Evolutionary conservation across 2,329 filamentous ascomycete genomes (phyloP).

Genomic region (Diplodia mutila): DNA sequence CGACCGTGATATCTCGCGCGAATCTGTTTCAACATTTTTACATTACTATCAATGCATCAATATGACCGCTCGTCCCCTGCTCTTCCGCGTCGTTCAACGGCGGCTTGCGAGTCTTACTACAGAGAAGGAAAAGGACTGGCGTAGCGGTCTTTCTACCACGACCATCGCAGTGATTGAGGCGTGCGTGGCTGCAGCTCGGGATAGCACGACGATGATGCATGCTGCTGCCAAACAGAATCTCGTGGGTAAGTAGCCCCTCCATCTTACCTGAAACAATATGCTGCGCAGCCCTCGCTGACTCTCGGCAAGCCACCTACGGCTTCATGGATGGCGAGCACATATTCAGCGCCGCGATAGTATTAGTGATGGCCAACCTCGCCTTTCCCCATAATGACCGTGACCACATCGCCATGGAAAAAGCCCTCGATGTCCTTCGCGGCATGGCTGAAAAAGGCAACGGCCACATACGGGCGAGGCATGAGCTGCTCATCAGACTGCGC

Average conservation of each 20-base stretch:
- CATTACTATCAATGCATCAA: conserved; percentile 64
- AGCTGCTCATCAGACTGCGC: conserved; percentile 44
- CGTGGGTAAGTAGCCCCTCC: conserved; percentile 34
- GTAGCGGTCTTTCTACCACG: conserved; percentile 52
- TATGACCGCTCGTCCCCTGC: conserved; percentile 59
- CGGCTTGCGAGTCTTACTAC: conserved; percentile 45
- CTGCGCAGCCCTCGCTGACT: background rate
- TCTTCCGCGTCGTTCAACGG: conserved; percentile 58
- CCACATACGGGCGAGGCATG: conserved; percentile 50
- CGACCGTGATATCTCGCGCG: conserved; percentile 49
- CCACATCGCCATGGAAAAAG: conserved; percentile 50
- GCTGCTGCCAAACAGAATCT: conserved; percentile 55
- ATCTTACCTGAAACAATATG: background rate
- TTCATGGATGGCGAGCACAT: conserved; percentile 63
- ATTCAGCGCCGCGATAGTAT: conserved; percentile 58
- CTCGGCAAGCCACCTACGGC: conserved; percentile 53
- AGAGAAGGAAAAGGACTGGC: conserved; percentile 48
- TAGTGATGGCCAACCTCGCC: conserved; percentile 59
- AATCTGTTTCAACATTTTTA: conserved; percentile 56
- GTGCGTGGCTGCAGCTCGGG: conserved; percentile 56
- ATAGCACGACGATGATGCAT: conserved; percentile 55
- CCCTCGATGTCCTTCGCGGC: conserved; percentile 51
- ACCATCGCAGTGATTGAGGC: conserved; percentile 58
- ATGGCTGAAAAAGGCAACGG: conserved; percentile 60
- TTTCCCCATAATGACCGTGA: conserved; percentile 53